Conservation (phyloP, 2,329 filamentous ascomycete genomes). For the Ploettnerulaceae sp. region DNA sequence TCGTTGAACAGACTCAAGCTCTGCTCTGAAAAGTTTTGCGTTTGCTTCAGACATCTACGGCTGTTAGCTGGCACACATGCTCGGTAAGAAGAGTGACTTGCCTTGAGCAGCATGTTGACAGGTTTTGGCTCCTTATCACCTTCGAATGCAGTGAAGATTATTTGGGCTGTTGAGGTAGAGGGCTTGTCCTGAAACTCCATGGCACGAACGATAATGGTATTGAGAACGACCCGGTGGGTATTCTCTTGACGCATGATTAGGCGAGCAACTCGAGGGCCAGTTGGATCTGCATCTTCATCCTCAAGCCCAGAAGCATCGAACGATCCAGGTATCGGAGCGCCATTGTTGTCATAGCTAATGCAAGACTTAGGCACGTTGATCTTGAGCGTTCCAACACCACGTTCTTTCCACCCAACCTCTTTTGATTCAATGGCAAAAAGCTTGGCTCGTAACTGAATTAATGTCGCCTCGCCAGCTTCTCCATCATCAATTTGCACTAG, state of each 20-base stretch:
- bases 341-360: constrained; percentile 50
- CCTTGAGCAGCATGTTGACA: constrained; percentile 57
- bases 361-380: constrained; percentile 66
- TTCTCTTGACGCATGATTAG: constrained; percentile 90
- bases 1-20: constrained; percentile 35
- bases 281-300: constrained; percentile 34
- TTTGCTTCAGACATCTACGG: constrained; percentile 33
- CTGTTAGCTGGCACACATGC: constrained; percentile 17
- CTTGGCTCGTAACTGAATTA: constrained; percentile 74
- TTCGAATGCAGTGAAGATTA: constrained; percentile 60
- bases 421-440: constrained; percentile 69
- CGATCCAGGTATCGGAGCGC: constrained; percentile 44
- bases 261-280: constrained; percentile 49
- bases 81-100: constrained; percentile 34
- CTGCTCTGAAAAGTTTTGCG: constrained; percentile 31
- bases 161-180: constrained; percentile 50
- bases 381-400: constrained; percentile 78
- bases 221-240: constrained; percentile 80
- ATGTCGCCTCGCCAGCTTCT: constrained; percentile 74
- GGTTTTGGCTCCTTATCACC: constrained; percentile 49
- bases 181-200: constrained; percentile 78
- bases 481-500: constrained; percentile 74
- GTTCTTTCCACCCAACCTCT: constrained; percentile 75
- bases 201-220: constrained; percentile 72
- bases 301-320: constrained; percentile 53